Evolutionary conservation across 192 early-diverging fungal genomes (phyloP), one percentile per base, ranked within the genome.

Genomic region (Rhizophlyctis rosea): DNA sequence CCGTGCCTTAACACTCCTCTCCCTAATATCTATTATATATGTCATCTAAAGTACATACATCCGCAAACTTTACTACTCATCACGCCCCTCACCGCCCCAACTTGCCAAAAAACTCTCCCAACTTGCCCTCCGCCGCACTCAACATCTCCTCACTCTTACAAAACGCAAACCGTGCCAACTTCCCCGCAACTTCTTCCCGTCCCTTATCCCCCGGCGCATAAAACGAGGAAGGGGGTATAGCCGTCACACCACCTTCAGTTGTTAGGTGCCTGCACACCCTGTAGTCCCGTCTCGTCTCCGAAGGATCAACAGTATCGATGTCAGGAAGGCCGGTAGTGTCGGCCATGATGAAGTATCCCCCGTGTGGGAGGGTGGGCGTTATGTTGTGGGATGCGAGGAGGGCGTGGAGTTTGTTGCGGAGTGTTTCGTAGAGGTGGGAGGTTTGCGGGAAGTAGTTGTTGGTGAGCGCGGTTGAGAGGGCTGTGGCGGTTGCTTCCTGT

Each of bases 301-400:
- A 69, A 1, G 72, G 70, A 0, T 87, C 86, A 64, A 82, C 86
- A 2, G 54, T 56, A 0, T 47, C 29, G 7, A 51, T 16, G 29
- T 88, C 72, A 24, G 77, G 74, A 27, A 96, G 70, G 57, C 74
- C 67, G 34, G 80, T 62, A 5, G 88, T 91, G 64, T 94, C 90
- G 25, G 91, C 92, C 35, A 98, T 76, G 34, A 95, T 85, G 72
- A 93, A 98, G 82, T 98, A 98, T 25, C 90, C 87, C 36, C 95
- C 95, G 59, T 98, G 85, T 5, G 93, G 93, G 13, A 89, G 77
- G 1, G 90, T 92, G 35, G 90, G 90, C 16, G 86, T 85, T 50
- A 98, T 72, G 24, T 86, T 86, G 1, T 82, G 65, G 34, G 85
- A 76, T 21, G 81, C 73, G 69, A 94, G 85, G 4, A 83, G 76